Evolutionary conservation across 73 alveolate genomes (phyloP), one percentile per base, ranked within the genome.

Genomic region (Paraurostyla sp.): DNA sequence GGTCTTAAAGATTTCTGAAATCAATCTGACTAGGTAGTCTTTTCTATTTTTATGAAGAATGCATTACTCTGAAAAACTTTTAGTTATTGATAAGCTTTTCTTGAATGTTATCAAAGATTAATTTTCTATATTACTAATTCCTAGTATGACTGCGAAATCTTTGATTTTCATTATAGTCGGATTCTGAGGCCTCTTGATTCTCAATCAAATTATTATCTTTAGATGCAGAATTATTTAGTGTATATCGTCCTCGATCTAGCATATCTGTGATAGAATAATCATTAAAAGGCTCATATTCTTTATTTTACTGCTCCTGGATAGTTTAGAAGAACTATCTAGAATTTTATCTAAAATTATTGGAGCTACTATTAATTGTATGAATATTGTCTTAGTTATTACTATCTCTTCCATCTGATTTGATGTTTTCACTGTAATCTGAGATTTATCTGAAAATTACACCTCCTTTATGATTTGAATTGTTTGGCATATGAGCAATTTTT

Each of bases 351-450:
- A 52, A 20, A 52, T 52, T 52, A 52, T 52, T 52, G 13, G 4
- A 9, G 30, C 69, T 52, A 20, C 69, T 52, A 9, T 6, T 52
- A n/a, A 52, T 9, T 13, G 69, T 52, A 13, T 52, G 69, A 9
- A 35, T 9, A 9, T 9, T 6, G 23, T 52, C 69, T 52, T 52
- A 52, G 30, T 52, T 52, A 52, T 52, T 52, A 52, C 9, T 20
- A 6, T 52, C 69, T 52, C 32, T 16, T 60, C 78, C 9, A 45
- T 60, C 13, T 9, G 16, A 60, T 60, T 50, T 27, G 78, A 60
- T n/a, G n/a, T n/a, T 60, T 16, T 60, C 78, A 32, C 78, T 60
- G 6, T 9, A 7, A 60, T 60, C 78, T 27, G 78, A 60, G 25
- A 29, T 60, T 60, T 60, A 13, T 29, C 78, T 60, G 3, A 60